phyloP scores from a whole-genome alignment of 306 rosid genomes.

The Vicia villosa region DNA sequence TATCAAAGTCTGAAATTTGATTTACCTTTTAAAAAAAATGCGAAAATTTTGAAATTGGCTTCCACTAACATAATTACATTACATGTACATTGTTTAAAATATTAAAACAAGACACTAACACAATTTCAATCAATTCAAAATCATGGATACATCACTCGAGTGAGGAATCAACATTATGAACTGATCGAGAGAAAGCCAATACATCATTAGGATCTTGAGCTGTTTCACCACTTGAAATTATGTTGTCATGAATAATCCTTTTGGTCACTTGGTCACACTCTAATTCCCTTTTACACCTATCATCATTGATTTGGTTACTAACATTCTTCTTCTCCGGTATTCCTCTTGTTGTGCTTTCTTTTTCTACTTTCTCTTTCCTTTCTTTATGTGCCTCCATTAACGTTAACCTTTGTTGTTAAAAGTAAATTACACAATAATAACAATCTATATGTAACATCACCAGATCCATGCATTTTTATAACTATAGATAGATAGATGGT shows the following conservation, averaged over 20 bases:
- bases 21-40: no score
- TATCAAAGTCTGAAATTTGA: no score
- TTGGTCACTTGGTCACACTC: constrained; percentile 28
- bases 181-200: constrained; percentile 53
- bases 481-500: background rate
- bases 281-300: background rate
- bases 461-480: background rate
- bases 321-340: background rate
- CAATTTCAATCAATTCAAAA: background rate
- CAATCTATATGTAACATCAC: background rate
- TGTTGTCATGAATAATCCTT: constrained; percentile 42
- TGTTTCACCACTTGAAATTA: background rate
- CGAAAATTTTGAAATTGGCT: no score
- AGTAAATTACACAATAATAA: background rate
- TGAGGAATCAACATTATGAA: constrained; percentile 40
- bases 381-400: constrained; percentile 56
- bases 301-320: background rate
- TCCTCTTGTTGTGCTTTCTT: background rate
- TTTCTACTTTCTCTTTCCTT: constrained; percentile 35
- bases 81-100: no score
- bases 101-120: no score
- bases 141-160: background rate
- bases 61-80: no score
- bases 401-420: background rate
- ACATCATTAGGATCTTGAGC: constrained; percentile 45